Evolutionary conservation across 1,284 basidiomycete genomes (phyloP).

Genomic region (Ceratobasidium sp.): DNA sequence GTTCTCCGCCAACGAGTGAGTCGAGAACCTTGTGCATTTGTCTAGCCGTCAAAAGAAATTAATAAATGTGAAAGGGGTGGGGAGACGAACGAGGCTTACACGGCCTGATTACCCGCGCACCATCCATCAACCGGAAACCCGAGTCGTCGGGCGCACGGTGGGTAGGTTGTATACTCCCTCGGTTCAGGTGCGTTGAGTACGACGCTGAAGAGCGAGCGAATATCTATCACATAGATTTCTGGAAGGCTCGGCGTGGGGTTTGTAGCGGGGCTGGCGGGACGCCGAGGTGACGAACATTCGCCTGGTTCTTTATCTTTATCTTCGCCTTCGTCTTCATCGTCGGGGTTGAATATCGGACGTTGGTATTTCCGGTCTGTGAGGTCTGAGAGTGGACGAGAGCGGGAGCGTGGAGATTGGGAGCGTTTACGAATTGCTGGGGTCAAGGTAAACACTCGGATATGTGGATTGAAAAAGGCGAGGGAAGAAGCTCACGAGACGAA

Average conservation of each 20-base stretch:
- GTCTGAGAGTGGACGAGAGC: slow-evolving; percentile 7
- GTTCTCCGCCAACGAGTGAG: slow-evolving; percentile 5
- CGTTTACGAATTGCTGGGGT: slow-evolving; percentile 1
- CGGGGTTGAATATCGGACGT: slow-evolving; percentile 16
- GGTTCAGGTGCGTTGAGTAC: neutral
- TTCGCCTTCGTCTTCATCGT: neutral
- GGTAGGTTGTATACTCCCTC: slow-evolving; percentile 15
- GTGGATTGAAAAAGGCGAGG: neutral
- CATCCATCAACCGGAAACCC: slow-evolving; percentile 30
- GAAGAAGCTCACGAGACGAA: slow-evolving; percentile 9
- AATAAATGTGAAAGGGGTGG: neutral
- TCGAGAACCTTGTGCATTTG: slow-evolving; percentile 17
- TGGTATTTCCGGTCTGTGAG: slow-evolving; percentile 3
- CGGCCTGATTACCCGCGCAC: slow-evolving; percentile 40
- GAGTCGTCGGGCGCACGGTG: slow-evolving; percentile 7
- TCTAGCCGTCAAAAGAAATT: neutral
- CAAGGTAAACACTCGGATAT: too few species aligned
- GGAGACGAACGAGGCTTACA: neutral
- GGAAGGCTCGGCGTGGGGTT: neutral
- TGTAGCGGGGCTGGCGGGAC: too few species aligned
- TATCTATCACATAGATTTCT: slow-evolving; percentile 5
- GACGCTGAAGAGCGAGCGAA: neutral
- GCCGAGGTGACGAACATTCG: too few species aligned
- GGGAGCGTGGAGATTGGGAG: slow-evolving; percentile 36
- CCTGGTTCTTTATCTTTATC: too few species aligned